Base-by-base conservation (phyloP, 1,139 yeast genomes). In the Lipomyces yarrowii region DNA sequence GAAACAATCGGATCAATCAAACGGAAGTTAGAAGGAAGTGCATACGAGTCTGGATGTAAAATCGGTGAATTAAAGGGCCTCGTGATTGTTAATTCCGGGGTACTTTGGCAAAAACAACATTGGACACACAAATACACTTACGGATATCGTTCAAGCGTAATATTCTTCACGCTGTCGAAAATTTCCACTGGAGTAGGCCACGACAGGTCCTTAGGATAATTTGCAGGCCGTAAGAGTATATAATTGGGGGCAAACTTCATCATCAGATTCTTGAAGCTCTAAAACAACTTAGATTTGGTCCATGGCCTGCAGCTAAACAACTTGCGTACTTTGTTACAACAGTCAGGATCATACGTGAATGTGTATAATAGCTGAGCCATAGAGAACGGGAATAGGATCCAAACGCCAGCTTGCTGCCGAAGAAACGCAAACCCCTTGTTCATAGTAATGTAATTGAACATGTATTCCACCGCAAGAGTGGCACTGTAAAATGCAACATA, bases 311-410 rank as follows among this genome's bases (percentile, higher is more conserved):
- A 10, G 13, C 1, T 3, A 30, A 23, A 5, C 4, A 13, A 46
- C 13, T 35, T 11, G 55, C 54, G 11, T 32, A 61, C 64, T 55
- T 68, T 60, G 0, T 82, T 80, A 57, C 78, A 74, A 57, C 74
- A 71, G 48, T 78, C 81, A 3, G 78, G 79, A 61, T 78, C 73
- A 68, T 75, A 74, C 53, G 78, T 71, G 60, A 76, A 77, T 3
- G 79, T 70, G 67, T 78, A 75, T 65, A 79, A 76, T 60, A 80
- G 74, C 71, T 80, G 82, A n/a, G 79, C 74, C 67, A 77, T 74
- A 15, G 82, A 79, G 48, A 79, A 68, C 6, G 83, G 83, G 72
- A 79, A 78, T 62, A 80, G 71, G 13, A 76, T 73, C 82, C 82
- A 80, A 13, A 81, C 73, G 0, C 81, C 82, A 26, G 78, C 67